These are phyloP conservation scores for Pseudoturritis turrita DNA, from an alignment of 345 rosid genomes.

Conservation along the genomic window DNA sequence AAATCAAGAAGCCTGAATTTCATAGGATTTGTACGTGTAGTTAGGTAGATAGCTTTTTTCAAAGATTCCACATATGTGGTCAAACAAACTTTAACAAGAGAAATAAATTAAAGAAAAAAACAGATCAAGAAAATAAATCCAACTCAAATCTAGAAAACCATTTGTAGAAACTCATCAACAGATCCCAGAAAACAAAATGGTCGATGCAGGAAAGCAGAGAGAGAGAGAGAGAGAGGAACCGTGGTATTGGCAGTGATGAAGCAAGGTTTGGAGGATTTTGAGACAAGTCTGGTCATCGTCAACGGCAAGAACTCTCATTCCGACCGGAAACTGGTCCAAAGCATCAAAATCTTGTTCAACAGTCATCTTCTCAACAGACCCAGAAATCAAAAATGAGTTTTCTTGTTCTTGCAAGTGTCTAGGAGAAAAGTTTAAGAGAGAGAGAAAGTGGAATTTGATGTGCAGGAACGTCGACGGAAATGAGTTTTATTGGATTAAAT, in stretches of 20 bases:
- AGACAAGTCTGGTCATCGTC: conserved; percentile 87
- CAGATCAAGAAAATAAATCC: conserved; percentile 14
- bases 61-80: conserved; percentile 6
- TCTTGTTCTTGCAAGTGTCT: conserved; percentile 5
- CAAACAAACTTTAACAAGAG: too few species aligned
- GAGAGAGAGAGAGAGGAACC: conserved; percentile 35
- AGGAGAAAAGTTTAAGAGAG: not conserved
- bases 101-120: too few species aligned
- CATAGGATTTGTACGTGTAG: not conserved
- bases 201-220: not conserved
- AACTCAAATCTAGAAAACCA: conserved; percentile 1
- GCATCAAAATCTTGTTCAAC: conserved; percentile 44
- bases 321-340: conserved; percentile 59
- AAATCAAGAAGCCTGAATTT: not conserved
- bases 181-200: conserved; percentile 1
- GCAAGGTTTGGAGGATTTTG: conserved; percentile 49
- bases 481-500: conserved; percentile 15
- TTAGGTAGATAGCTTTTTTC: not conserved
- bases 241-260: conserved; percentile 65
- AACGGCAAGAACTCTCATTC: conserved; percentile 84
- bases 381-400: not conserved
- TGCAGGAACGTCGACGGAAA: conserved; percentile 25
- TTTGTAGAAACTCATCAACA: not conserved
- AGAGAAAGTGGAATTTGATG: conserved; percentile 15
- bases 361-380: conserved; percentile 37